A percentile compares a stretch with the other conserved stretches of the same genome.
Evolutionary conservation across 805 yeast genomes (phyloP).

Genomic region (Sugiyamaella valdiviana): DNA sequence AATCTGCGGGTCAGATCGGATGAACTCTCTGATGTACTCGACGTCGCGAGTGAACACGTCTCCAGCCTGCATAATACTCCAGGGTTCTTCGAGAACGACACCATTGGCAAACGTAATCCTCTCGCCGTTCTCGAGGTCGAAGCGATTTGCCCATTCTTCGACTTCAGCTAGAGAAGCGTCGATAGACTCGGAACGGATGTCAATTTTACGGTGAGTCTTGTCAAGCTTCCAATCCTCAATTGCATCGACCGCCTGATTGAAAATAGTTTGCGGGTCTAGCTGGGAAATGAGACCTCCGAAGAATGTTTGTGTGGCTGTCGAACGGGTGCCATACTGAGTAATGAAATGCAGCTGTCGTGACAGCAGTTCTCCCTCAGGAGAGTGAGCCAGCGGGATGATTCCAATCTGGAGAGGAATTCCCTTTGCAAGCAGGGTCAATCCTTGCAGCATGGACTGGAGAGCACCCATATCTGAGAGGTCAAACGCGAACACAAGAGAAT

Average conservation of each 20-base stretch:
- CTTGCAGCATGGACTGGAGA: constrained; percentile 39
- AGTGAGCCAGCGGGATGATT: constrained; percentile 52
- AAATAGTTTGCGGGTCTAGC: not conserved
- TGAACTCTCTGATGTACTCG: constrained; percentile 19
- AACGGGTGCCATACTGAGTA: not conserved
- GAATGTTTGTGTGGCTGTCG: not conserved
- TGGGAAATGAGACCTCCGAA: not conserved
- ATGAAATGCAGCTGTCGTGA: constrained; percentile 18
- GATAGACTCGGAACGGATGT: constrained; percentile 7
- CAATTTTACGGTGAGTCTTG: not conserved
- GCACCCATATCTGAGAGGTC: constrained; percentile 52
- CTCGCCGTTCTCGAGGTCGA: constrained; percentile 38
- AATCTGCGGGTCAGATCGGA: constrained; percentile 2
- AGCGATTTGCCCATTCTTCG: constrained; percentile 31
- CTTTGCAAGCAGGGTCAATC: constrained; percentile 32
- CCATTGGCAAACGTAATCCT: constrained; percentile 71
- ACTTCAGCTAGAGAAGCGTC: constrained; percentile 13
- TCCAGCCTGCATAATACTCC: constrained; percentile 11
- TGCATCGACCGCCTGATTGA: not conserved
- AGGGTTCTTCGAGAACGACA: constrained; percentile 14
- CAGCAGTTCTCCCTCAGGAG: constrained; percentile 19
- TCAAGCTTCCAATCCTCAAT: not conserved
- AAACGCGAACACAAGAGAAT: constrained; percentile 64
- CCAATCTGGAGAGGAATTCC: constrained; percentile 79
- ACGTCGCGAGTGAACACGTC: constrained; percentile 46